phyloP scores from a whole-genome alignment of 495 filamentous ascomycete species.

The Aspergillus carlsbadensis region DNA sequence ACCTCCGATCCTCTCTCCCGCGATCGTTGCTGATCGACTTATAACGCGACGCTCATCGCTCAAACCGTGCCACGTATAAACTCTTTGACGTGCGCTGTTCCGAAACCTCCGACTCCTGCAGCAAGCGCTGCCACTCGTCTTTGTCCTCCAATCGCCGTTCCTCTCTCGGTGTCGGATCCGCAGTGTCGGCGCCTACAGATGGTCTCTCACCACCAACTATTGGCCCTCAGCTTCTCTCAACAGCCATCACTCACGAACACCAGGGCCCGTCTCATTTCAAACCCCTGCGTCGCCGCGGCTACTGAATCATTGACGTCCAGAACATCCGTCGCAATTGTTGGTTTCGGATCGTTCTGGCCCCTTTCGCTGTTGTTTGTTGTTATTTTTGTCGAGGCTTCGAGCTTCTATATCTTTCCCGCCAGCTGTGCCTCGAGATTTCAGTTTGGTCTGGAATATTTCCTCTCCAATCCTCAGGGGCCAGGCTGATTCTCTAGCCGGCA shows the following conservation, averaged over 20 bases:
- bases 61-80: constrained; percentile 21
- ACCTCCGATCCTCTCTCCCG: neutral
- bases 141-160: constrained; percentile 12
- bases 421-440: neutral
- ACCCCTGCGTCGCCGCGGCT: constrained; percentile 22
- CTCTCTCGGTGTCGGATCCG: constrained; percentile 12
- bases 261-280: constrained; percentile 19
- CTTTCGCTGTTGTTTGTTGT: constrained; percentile 17
- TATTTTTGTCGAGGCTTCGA: constrained; percentile 14
- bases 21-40: constrained; percentile 1
- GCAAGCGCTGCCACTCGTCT: constrained; percentile 19
- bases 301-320: constrained; percentile 23
- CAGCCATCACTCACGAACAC: constrained; percentile 11
- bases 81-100: constrained; percentile 11
- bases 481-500: constrained; percentile 2
- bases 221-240: constrained; percentile 14
- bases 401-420: constrained; percentile 15
- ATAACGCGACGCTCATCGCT: constrained; percentile 9
- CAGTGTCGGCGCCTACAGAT: constrained; percentile 25
- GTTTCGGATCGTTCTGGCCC: constrained; percentile 17
- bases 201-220: constrained; percentile 14
- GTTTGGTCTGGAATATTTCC: neutral
- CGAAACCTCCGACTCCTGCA: constrained; percentile 18
- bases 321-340: constrained; percentile 9
- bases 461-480: neutral